Conservation (phyloP, 23 red algal genomes). For the Agarophyton chilense region DNA sequence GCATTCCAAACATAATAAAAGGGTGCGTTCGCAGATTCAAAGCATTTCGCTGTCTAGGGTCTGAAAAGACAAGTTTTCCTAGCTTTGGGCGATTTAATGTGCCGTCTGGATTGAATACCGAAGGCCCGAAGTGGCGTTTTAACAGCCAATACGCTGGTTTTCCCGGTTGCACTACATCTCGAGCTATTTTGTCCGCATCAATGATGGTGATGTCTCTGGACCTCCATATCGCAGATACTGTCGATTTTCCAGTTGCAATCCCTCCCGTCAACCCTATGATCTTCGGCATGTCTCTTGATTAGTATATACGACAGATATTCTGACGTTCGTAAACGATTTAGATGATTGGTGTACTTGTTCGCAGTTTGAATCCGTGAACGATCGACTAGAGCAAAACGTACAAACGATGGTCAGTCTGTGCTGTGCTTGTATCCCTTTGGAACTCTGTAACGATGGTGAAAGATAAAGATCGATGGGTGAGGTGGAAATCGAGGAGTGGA, state of each 20-base stretch:
- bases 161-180: constrained; percentile 83
- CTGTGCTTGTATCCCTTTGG: too few relatives aligned
- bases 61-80: constrained; percentile 78
- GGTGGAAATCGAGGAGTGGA: too few relatives aligned
- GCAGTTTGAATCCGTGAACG: too few relatives aligned
- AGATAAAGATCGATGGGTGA: too few relatives aligned
- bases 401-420: too few relatives aligned
- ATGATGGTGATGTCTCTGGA: constrained; percentile 54
- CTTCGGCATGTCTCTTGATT: constrained; percentile 53
- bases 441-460: too few relatives aligned
- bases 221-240: constrained; percentile 65
- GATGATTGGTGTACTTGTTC: too few relatives aligned
- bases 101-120: constrained; percentile 44
- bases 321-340: not conserved
- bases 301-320: not conserved
- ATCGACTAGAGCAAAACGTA: too few relatives aligned
- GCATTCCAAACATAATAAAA: constrained; percentile 80
- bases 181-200: constrained; percentile 92
- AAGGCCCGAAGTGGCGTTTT: constrained; percentile 54
- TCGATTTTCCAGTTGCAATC: constrained; percentile 92
- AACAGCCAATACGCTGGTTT: constrained; percentile 57
- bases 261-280: constrained; percentile 90
- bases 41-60: constrained; percentile 43
- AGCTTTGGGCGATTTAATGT: constrained; percentile 63
- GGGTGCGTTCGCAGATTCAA: constrained; percentile 87